Conservation (phyloP, 176 grass and related monocot species). For the Eleusine coracana region DNA sequence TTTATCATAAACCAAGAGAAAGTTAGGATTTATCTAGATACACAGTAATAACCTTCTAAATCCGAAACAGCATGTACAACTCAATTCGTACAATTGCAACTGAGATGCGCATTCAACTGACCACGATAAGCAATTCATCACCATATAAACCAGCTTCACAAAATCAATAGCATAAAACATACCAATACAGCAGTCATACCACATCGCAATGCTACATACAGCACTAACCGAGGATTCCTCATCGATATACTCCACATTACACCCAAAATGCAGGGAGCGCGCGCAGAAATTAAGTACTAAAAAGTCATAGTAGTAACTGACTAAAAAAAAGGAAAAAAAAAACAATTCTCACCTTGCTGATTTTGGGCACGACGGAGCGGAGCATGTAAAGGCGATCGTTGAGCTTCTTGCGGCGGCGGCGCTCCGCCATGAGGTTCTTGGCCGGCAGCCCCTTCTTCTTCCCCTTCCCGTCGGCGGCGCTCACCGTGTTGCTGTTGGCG, state of each 20-base stretch:
- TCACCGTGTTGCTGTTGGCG: conserved; percentile 54
- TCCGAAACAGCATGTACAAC: not conserved
- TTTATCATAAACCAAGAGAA: not conserved
- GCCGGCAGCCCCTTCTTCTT: conserved; percentile 96
- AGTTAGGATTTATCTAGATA: conserved; percentile 12
- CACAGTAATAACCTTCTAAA: conserved; percentile 1
- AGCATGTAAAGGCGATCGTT: conserved; percentile 99
- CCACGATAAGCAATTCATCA: not conserved
- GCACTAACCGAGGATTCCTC: conserved; percentile 7
- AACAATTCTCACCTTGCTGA: conserved; percentile 88
- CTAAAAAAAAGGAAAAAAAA: not conserved
- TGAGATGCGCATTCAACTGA: conserved; percentile 7
- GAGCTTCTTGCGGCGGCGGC: conserved; percentile 95
- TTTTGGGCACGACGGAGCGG: conserved; percentile 95
- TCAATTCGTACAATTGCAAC: not conserved
- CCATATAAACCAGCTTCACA: not conserved
- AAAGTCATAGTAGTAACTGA: no score
- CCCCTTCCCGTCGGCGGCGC: conserved; percentile 65
- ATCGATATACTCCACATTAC: not conserved
- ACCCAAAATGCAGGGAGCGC: not conserved
- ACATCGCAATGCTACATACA: conserved; percentile 1
- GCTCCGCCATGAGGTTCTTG: conserved; percentile 99
- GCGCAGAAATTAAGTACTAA: not conserved
- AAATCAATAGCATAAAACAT: conserved; percentile 20
- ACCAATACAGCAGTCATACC: not conserved